These are phyloP conservation scores for Tuber aestivum DNA, from an alignment of 495 filamentous ascomycete genomes.

Conservation along the genomic window DNA sequence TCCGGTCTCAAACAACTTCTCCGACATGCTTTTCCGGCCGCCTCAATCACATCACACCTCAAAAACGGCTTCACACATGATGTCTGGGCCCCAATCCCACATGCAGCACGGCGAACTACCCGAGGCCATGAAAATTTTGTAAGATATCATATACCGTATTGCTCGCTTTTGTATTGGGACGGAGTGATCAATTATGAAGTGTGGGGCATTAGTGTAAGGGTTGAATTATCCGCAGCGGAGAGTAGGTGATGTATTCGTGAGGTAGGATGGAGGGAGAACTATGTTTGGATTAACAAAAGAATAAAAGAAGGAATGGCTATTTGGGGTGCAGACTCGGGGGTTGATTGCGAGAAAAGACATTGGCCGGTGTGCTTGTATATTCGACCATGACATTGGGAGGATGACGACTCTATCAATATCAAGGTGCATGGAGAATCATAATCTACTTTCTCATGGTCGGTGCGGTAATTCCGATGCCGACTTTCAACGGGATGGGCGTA, in stretches of 20 bases:
- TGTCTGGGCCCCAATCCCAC: neutral
- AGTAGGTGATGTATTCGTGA: neutral
- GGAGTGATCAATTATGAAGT: neutral
- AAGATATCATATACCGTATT: neutral
- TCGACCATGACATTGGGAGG: neutral
- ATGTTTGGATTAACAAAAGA: no score
- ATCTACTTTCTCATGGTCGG: neutral
- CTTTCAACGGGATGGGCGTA: neutral
- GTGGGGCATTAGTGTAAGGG: neutral
- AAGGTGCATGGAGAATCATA: neutral
- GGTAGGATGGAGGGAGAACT: no score
- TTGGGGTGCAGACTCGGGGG: neutral
- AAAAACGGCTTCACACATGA: neutral
- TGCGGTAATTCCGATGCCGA: neutral
- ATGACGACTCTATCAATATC: neutral
- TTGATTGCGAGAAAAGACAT: neutral
- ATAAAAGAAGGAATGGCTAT: neutral
- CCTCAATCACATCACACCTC: neutral
- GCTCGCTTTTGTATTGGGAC: neutral
- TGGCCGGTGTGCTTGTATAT: neutral
- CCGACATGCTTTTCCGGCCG: neutral
- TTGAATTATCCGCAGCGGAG: neutral
- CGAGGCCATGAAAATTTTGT: neutral
- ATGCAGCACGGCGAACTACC: neutral
- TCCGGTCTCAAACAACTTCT: no score